A percentile compares a stretch with the other conserved stretches of the same genome.
Evolutionary conservation across 106 monocot genomes (phyloP).

Genomic region (Triglochin maritima): DNA sequence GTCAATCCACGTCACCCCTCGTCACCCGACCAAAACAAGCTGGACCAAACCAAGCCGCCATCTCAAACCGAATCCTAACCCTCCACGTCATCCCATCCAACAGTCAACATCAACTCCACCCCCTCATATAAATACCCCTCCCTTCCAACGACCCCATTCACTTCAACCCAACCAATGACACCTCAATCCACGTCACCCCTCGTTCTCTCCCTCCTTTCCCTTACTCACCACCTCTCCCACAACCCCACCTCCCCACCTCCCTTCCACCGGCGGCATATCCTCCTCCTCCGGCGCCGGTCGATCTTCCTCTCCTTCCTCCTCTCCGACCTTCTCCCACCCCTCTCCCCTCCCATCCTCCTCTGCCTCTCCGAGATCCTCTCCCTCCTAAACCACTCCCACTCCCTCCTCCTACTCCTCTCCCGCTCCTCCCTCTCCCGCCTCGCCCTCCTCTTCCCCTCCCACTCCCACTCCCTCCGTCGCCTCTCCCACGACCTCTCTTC

Average conservation of each 20-base stretch:
- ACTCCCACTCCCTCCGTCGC: slow-evolving; percentile 33
- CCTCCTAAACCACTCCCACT: slow-evolving; percentile 37
- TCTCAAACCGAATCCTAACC: too few relatives aligned
- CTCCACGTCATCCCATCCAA: too few relatives aligned
- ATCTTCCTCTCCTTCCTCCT: neutral
- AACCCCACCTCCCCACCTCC: neutral
- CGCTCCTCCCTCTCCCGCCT: slow-evolving; percentile 33
- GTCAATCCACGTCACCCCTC: too few relatives aligned
- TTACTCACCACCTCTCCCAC: neutral
- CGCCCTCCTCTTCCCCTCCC: slow-evolving; percentile 27
- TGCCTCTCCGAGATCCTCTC: slow-evolving; percentile 46
- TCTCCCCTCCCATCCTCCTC: slow-evolving; percentile 36
- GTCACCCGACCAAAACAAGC: too few relatives aligned
- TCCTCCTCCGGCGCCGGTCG: neutral
- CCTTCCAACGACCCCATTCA: neutral
- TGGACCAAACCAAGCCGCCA: too few relatives aligned
- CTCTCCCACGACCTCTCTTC: slow-evolving; percentile 41
- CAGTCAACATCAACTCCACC: neutral
- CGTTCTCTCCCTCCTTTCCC: neutral
- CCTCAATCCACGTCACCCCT: neutral
- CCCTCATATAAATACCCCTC: neutral
- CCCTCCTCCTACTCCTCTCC: slow-evolving; percentile 15
- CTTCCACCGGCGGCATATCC: neutral
- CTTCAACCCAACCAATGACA: neutral
- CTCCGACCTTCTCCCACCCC: neutral